These are phyloP conservation scores for Mytilinidion resinicola DNA, from an alignment of 495 filamentous ascomycete genomes.

Conservation along the genomic window DNA sequence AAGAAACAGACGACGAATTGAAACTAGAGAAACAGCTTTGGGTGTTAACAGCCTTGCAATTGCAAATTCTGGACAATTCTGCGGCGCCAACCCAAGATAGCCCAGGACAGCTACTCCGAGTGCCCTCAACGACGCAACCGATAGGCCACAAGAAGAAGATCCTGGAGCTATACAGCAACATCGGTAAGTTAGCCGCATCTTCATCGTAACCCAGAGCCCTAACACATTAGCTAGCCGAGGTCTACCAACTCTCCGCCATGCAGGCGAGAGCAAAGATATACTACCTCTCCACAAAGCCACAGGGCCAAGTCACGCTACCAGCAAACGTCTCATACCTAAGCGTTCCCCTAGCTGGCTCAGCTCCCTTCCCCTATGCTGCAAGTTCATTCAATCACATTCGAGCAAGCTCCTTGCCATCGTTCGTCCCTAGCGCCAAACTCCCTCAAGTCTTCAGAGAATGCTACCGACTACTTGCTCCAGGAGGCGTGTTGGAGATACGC, in stretches of 20 bases:
- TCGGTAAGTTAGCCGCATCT: slow-evolving; percentile 17
- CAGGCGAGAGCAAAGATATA: slow-evolving; percentile 21
- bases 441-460: slow-evolving; percentile 28
- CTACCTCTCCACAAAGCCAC: slow-evolving; percentile 23
- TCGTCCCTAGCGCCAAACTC: slow-evolving; percentile 24
- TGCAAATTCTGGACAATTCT: slow-evolving; percentile 20
- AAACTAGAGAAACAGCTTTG: slow-evolving; percentile 30
- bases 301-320: slow-evolving; percentile 20
- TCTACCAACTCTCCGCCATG: slow-evolving; percentile 31
- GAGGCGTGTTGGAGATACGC: slow-evolving; percentile 29
- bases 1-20: slow-evolving; percentile 20
- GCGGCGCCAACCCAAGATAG: slow-evolving; percentile 8
- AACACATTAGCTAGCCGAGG: slow-evolving; percentile 19
- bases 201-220: not conserved
- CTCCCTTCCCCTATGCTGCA: slow-evolving; percentile 23
- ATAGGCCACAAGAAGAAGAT: slow-evolving; percentile 17
- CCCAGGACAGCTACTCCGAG: not conserved
- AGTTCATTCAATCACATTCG: slow-evolving; percentile 26
- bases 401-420: slow-evolving; percentile 22
- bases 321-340: slow-evolving; percentile 21
- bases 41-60: slow-evolving; percentile 31
- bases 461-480: slow-evolving; percentile 26
- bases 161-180: slow-evolving; percentile 27
- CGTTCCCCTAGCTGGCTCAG: slow-evolving; percentile 13
- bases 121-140: not conserved